phyloP scores from a whole-genome alignment of 192 early-diverging fungal species.

The Coemansia sp. region DNA sequence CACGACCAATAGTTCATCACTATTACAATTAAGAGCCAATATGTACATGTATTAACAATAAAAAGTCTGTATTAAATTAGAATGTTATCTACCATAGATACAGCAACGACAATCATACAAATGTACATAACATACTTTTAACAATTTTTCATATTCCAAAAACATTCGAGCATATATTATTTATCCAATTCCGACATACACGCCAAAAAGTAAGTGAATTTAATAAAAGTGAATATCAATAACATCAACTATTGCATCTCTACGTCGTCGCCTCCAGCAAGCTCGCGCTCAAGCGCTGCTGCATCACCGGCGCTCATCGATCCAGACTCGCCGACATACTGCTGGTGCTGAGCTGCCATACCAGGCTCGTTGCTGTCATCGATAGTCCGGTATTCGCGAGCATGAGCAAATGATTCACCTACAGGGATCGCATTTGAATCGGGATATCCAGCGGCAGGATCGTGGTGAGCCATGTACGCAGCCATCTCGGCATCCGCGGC shows the following conservation, averaged over 20 bases:
- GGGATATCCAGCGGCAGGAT: conserved; percentile 9
- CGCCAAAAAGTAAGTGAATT: too few relatives aligned
- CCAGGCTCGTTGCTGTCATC: conserved; percentile 47
- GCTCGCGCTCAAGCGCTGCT: conserved; percentile 41
- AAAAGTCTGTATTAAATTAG: too few relatives aligned
- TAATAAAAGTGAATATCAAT: too few relatives aligned
- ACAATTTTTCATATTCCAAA: too few relatives aligned
- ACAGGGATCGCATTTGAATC: conserved; percentile 16
- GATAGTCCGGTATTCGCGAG: conserved; percentile 38
- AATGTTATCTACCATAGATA: too few relatives aligned
- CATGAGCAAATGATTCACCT: conserved; percentile 28
- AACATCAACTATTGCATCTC: conserved; percentile 14
- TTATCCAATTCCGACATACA: not conserved
- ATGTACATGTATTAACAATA: not conserved
- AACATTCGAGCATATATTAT: not conserved
- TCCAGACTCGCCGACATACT: conserved; percentile 11
- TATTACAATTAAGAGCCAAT: conserved; percentile 28
- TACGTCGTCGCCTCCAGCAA: conserved; percentile 45
- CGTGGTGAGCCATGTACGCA: conserved; percentile 12
- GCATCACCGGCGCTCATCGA: conserved; percentile 27
- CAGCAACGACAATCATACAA: not conserved
- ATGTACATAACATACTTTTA: too few relatives aligned
- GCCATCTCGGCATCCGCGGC: conserved; percentile 25
- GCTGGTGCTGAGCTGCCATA: conserved; percentile 37
- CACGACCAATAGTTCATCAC: conserved; percentile 67